Evolutionary conservation across 306 rosid species (phyloP).

Genomic region (Benincasa hispida): DNA sequence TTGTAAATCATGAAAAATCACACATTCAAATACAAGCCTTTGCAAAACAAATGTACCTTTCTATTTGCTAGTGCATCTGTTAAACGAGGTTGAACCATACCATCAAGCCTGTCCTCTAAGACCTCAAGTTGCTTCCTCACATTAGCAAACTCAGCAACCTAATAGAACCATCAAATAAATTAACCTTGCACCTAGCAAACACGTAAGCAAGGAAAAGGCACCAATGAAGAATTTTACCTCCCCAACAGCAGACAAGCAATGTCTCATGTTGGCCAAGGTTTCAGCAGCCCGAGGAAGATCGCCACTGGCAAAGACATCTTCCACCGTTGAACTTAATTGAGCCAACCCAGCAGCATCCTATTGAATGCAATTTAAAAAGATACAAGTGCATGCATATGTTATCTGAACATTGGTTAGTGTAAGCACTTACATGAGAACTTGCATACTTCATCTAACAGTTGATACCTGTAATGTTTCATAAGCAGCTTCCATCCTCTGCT

Average conservation of each 20-base stretch:
- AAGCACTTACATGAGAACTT: constrained; percentile 2
- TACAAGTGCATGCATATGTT: neutral
- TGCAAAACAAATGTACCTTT: constrained; percentile 35
- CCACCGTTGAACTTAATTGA: constrained; percentile 87
- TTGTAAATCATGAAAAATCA: neutral
- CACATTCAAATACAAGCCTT: neutral
- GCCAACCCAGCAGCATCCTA: constrained; percentile 99
- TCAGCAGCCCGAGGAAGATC: constrained; percentile 98
- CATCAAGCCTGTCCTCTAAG: constrained; percentile 90
- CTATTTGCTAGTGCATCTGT: constrained; percentile 81
- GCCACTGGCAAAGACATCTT: constrained; percentile 96
- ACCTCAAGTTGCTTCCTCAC: constrained; percentile 96
- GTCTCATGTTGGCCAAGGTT: constrained; percentile 93
- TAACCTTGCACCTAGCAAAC: neutral
- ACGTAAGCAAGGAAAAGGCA: neutral
- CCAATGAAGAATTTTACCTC: constrained; percentile 39
- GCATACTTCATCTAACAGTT: constrained; percentile 5
- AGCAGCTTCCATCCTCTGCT: constrained; percentile 99
- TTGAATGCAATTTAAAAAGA: constrained; percentile 5
- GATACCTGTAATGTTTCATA: constrained; percentile 81
- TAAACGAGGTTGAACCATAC: constrained; percentile 91
- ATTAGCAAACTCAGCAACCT: constrained; percentile 99
- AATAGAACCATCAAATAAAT: neutral
- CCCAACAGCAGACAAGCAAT: constrained; percentile 97
- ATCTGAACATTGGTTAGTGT: neutral